phyloP scores from a whole-genome alignment of 169 alveolate genomes.

The Condylostoma magnum region DNA sequence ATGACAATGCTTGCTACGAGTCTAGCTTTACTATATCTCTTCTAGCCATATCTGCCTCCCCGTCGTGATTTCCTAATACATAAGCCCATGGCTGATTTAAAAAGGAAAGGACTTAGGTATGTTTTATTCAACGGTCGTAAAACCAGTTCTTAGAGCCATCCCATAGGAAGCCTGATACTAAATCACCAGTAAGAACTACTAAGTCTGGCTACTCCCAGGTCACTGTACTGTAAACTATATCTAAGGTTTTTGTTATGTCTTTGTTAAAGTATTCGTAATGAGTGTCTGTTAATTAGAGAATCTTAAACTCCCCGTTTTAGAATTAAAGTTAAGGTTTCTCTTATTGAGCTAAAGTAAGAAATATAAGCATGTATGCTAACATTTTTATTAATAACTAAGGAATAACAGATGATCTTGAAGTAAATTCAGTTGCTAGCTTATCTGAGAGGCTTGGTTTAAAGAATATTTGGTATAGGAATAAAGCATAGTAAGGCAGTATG shows the following conservation, averaged over 20 bases:
- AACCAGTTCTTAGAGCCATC: conserved; percentile 39
- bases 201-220: conserved; percentile 50
- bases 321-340: too few relatives aligned
- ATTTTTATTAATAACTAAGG: too few relatives aligned
- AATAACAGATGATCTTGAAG: too few relatives aligned
- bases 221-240: conserved; percentile 22
- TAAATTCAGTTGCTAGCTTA: too few relatives aligned
- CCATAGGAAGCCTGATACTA: conserved; percentile 64
- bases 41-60: conserved; percentile 48
- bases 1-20: neutral
- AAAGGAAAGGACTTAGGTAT: conserved; percentile 27
- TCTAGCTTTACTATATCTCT: conserved; percentile 42
- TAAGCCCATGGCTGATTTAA: conserved; percentile 36
- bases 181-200: conserved; percentile 57
- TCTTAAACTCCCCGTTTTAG: too few relatives aligned
- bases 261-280: conserved; percentile 45
- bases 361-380: too few relatives aligned
- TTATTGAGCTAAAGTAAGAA: too few relatives aligned
- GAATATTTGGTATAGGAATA: neutral
- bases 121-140: conserved; percentile 17
- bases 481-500: conserved; percentile 2
- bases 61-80: conserved; percentile 55
- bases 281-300: conserved; percentile 40
- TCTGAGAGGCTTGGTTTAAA: conserved; percentile 9
- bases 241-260: neutral